Base-by-base conservation (phyloP, 805 yeast genomes). In the Starmera dryadoides region DNA sequence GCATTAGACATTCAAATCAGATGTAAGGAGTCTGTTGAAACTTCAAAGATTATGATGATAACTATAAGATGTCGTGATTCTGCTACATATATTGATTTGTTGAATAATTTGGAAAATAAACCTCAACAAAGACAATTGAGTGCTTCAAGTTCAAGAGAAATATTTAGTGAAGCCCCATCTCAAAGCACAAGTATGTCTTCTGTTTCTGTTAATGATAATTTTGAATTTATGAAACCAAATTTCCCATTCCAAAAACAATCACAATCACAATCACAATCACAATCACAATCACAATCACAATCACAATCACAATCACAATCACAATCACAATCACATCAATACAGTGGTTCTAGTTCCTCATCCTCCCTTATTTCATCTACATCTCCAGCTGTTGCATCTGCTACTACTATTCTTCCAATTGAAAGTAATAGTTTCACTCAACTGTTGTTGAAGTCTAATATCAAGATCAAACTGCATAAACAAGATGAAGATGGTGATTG, bases 111-210 rank as follows among this genome's bases (percentile, higher is more conserved):
- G 23, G 26, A 38, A 16, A 32, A 33, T 29, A 34, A 30, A 11
- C 19, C n/a, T n/a, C 17, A 16, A 16, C 17, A 9, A 9, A 5
- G 12, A 15, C n/a, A 17, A 15, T 16, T 30, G 32, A 30, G 40
- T 34, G 35, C 43, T 12, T 34, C 39, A 14, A 43, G 34, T 30
- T 40, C 32, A 16, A 30, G 43, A 12, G 41, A 42, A 23, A 36
- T 32, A 3, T 31, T 45, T 28, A 50, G 50, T 33, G 53, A 49
- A 32, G 40, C 39, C 22, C 52, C 58, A 19, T 47, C 53, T 4
- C 51, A 44, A 34, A 48, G 54, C 17, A 50, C 58, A 1, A 42
- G 49, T 18, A 52, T 53, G 56, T 44, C 49, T 12, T 45, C 52
- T 10, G 33, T 48, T 8, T 26, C 18, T 25, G 34, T 31, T 16